Base-by-base conservation (phyloP, 2,329 filamentous ascomycete species). In the Zymoseptoria tritici region DNA sequence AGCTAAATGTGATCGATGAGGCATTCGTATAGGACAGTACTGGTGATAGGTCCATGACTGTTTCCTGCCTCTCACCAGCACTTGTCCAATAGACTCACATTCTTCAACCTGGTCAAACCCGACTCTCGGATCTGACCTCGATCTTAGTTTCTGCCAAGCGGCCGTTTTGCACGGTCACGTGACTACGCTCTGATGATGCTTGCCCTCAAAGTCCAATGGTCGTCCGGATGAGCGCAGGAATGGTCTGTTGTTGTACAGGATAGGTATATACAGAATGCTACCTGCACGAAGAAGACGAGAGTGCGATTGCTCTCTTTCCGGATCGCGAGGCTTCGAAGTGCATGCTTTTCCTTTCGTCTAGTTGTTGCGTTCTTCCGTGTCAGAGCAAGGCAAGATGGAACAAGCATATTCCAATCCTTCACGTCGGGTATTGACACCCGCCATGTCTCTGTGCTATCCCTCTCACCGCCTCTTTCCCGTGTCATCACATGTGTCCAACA, bases 201-300 rank as follows among this genome's bases (percentile, higher is more conserved):
- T 8, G 8, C 26, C 26, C 8, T 29, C 26, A 29, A 29, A 29
- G 8, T 29, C 26, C 26, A 29, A 9, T 29, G 26, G 26, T 29
- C 7, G 26, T 29, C 26, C 26, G 8, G 26, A 29, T 29, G 26
- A 29, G 26, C 26, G 26, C 26, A 29, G 26, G 26, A 29, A 22
- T 29, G 52, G 16, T 53, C 52, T 53, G 52, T 53, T 53, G 51
- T 53, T 53, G 52, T 53, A 53, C 52, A 53, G 52, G 22, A 26
- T 26, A 29, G 52, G 20, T 53, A 53, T 53, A 53, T 53, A 53
- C 52, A 53, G n/a, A 26, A 19, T 53, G 22, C 29, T 29, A 7
- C 52, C 13, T 53, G 21, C 13, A 22, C 52, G 29, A 19, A 31
- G 6, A 13, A n/a, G 13, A 46, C 7, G 36, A 46, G 16, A 46